Conservation (phyloP, 179 eudicot genomes). For the Corrigiola litoralis region DNA sequence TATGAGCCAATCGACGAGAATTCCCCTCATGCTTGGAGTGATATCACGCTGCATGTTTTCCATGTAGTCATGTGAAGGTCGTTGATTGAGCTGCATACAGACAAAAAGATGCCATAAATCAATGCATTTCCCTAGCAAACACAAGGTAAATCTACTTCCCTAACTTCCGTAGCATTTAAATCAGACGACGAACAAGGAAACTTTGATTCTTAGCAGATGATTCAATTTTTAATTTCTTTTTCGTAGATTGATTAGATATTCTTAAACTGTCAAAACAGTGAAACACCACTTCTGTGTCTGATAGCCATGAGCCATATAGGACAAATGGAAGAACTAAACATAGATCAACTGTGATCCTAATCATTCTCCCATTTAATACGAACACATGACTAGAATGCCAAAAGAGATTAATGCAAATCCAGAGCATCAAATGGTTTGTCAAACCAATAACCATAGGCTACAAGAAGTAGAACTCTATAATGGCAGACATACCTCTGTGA, state of each 20-base stretch:
- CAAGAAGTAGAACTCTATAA: conserved; percentile 1
- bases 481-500: conserved; percentile 56
- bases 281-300: too few species aligned
- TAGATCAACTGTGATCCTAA: too few species aligned
- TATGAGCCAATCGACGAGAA: conserved; percentile 94
- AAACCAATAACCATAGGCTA: neutral
- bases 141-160: neutral
- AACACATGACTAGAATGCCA: too few species aligned
- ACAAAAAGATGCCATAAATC: conserved; percentile 6
- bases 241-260: too few species aligned
- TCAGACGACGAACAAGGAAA: too few species aligned
- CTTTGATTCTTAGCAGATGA: too few species aligned
- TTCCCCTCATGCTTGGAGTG: conserved; percentile 73
- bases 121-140: neutral
- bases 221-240: too few species aligned
- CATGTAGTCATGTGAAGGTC: conserved; percentile 69
- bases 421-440: neutral
- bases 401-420: conserved; percentile 1
- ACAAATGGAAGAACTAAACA: too few species aligned
- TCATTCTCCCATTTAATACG: too few species aligned
- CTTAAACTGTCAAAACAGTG: too few species aligned
- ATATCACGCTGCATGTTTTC: conserved; percentile 71
- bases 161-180: neutral
- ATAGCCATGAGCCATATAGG: too few species aligned
- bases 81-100: conserved; percentile 56